These are phyloP conservation scores for Amanita inopinata DNA, from an alignment of 768 basidiomycete genomes.

Conservation along the genomic window DNA sequence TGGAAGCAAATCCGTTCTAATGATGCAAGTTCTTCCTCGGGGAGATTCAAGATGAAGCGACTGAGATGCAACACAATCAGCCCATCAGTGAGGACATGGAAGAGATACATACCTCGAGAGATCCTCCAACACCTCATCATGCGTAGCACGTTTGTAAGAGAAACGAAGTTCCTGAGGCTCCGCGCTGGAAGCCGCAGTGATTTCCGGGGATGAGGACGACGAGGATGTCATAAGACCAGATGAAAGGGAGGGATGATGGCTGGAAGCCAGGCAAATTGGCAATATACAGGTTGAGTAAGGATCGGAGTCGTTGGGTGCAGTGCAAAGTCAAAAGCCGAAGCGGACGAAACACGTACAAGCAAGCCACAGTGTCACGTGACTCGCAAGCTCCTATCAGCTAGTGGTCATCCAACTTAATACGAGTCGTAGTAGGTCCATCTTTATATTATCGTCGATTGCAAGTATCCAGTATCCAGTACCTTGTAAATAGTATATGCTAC, in stretches of 20 bases:
- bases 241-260: constrained; percentile 21
- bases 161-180: constrained; percentile 28
- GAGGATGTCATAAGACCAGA: constrained; percentile 56
- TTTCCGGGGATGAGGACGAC: constrained; percentile 72
- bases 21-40: constrained; percentile 83
- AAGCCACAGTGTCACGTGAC: constrained; percentile 7
- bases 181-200: constrained; percentile 34
- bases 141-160: constrained; percentile 63
- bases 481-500: no score
- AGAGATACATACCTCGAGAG: constrained; percentile 62
- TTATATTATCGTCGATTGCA: no score
- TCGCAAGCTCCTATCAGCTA: not conserved
- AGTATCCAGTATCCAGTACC: no score
- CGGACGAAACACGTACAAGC: constrained; percentile 15
- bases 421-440: no score
- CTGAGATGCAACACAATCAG: constrained; percentile 27
- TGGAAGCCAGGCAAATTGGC: constrained; percentile 11
- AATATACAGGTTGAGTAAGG: constrained; percentile 7
- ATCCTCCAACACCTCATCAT: constrained; percentile 86
- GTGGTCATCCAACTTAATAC: no score
- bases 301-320: constrained; percentile 9
- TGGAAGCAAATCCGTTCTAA: constrained; percentile 96
- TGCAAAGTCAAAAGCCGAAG: constrained; percentile 15
- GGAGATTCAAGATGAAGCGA: constrained; percentile 94
- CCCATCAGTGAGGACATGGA: constrained; percentile 10